A percentile compares a stretch with the other conserved stretches of the same genome.
Conservation (phyloP, 805 yeast species). For the Candida insectalens region DNA sequence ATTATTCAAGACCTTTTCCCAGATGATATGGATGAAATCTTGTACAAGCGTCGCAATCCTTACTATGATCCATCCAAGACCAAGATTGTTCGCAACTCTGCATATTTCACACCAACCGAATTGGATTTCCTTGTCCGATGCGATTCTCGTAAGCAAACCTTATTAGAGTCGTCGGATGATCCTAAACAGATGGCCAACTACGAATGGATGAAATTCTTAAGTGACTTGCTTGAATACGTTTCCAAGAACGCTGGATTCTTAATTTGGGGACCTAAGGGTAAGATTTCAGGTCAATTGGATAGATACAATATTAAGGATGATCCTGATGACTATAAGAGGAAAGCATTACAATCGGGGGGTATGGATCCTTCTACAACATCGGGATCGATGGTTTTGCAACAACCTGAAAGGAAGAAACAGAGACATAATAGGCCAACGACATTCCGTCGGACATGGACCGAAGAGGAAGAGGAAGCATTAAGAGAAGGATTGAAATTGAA, state of each 20-base stretch:
- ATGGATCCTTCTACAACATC: not conserved
- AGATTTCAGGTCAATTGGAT: slow-evolving; percentile 18
- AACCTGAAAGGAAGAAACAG: slow-evolving; percentile 4
- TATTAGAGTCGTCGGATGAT: slow-evolving; percentile 37
- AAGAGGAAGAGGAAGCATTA: slow-evolving; percentile 80
- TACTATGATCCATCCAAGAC: slow-evolving; percentile 15
- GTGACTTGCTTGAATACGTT: slow-evolving; percentile 70
- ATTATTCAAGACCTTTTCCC: slow-evolving; percentile 75
- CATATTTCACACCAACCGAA: slow-evolving; percentile 61
- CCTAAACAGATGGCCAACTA: slow-evolving; percentile 58
- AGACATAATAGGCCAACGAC: slow-evolving; percentile 21
- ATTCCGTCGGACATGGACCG: slow-evolving; percentile 71
- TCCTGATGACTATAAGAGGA: too few species aligned
- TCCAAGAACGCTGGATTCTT: slow-evolving; percentile 63
- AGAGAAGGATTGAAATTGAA: slow-evolving; percentile 68
- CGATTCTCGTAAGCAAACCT: slow-evolving; percentile 53
- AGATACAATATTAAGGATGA: not conserved
- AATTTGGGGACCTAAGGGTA: slow-evolving; percentile 51
- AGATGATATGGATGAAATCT: slow-evolving; percentile 39
- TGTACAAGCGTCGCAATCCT: slow-evolving; percentile 30
- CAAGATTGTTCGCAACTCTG: slow-evolving; percentile 19
- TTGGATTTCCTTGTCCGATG: slow-evolving; percentile 71
- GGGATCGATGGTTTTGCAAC: not conserved
- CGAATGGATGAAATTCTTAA: slow-evolving; percentile 79
- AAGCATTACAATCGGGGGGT: too few species aligned